Conservation (phyloP, 805 yeast species). For the Groenewaldozyma tartarivorans region DNA sequence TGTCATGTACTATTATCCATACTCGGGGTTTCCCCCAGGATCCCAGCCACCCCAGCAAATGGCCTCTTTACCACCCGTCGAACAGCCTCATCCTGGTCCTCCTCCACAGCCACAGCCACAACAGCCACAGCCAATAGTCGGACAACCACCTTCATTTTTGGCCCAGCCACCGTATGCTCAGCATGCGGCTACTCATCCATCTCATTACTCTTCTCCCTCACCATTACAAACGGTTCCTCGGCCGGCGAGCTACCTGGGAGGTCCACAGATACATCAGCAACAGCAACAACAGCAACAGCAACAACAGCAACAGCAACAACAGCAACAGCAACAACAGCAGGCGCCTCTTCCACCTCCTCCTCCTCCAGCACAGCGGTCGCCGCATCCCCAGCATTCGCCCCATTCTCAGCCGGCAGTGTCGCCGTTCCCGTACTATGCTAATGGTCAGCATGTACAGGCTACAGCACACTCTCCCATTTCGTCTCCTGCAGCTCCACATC, state of each 20-base stretch:
- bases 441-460: too few relatives aligned
- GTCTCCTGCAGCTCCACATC: constrained; percentile 2
- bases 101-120: constrained; percentile 6
- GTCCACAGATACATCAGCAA: neutral
- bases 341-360: constrained; percentile 6
- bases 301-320: constrained; percentile 4
- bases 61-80: neutral
- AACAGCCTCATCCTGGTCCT: neutral
- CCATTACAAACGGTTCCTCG: constrained; percentile 6
- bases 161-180: constrained; percentile 1
- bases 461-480: neutral
- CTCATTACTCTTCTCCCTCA: neutral
- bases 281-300: constrained; percentile 7
- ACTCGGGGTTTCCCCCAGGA: neutral
- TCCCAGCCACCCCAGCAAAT: neutral
- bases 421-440: too few relatives aligned
- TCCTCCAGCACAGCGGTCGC: constrained; percentile 3
- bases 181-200: neutral
- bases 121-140: constrained; percentile 8
- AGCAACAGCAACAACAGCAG: constrained; percentile 1
- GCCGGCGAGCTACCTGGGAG: constrained; percentile 1
- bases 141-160: constrained; percentile 5
- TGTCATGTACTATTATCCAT: too few relatives aligned
- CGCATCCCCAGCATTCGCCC: too few relatives aligned
- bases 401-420: too few relatives aligned